phyloP scores from a whole-genome alignment of 768 basidiomycete genomes.

The Lyophyllum semitale region DNA sequence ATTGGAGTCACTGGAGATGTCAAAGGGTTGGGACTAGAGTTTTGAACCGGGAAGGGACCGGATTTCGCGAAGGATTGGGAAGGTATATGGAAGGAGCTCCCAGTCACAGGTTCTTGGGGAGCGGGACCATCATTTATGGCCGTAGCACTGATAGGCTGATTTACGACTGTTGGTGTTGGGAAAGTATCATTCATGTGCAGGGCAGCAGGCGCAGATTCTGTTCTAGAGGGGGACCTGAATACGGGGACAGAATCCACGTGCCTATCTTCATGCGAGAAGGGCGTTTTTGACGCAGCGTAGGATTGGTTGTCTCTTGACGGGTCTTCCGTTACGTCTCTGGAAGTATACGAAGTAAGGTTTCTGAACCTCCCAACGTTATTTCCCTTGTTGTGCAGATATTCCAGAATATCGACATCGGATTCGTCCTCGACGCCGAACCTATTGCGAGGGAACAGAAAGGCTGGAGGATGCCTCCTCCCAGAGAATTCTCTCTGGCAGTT shows the following conservation, averaged over 20 bases:
- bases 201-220: constrained; percentile 11
- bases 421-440: constrained; percentile 6
- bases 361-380: not conserved
- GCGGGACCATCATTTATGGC: not conserved
- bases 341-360: not conserved
- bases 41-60: not conserved
- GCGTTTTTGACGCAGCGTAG: not conserved
- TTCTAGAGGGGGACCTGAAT: constrained; percentile 10
- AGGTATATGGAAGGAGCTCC: not conserved
- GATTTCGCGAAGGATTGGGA: not conserved
- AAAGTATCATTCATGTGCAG: constrained; percentile 2
- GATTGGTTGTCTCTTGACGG: not conserved
- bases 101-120: not conserved
- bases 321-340: not conserved
- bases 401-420: constrained; percentile 17
- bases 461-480: not conserved
- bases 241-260: not conserved
- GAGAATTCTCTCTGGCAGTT: not conserved
- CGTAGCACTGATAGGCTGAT: not conserved
- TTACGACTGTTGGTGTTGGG: constrained; percentile 6
- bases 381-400: constrained; percentile 7
- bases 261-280: not conserved
- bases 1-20: not conserved
- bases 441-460: not conserved
- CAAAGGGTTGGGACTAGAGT: not conserved